Conservation (phyloP, 2,329 filamentous ascomycete species). For the Ophiostoma himal-ulmi region DNA sequence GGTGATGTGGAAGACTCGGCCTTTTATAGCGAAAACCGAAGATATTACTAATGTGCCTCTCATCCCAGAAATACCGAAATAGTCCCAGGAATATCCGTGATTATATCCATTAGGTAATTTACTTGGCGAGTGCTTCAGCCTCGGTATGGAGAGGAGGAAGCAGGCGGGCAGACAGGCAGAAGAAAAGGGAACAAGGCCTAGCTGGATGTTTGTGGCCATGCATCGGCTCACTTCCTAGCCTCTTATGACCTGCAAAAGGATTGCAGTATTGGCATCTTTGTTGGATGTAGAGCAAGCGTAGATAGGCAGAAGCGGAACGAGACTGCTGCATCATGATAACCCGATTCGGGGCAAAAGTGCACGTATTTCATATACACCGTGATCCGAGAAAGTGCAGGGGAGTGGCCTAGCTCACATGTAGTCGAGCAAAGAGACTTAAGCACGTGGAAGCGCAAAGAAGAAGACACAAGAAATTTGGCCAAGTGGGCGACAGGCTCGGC, state of each 20-base stretch:
- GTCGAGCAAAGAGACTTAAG: not conserved
- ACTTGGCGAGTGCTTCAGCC: not conserved
- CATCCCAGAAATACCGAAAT: not conserved
- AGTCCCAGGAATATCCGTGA: not conserved
- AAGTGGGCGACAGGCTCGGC: not conserved
- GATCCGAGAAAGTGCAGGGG: not conserved
- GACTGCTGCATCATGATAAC: not conserved
- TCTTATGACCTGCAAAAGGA: not conserved
- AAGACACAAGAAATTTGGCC: not conserved
- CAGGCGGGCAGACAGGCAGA: not conserved
- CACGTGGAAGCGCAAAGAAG: not conserved
- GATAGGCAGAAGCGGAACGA: not conserved
- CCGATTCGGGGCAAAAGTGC: not conserved
- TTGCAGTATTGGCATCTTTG: not conserved
- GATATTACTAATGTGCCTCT: not conserved
- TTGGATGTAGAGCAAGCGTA: not conserved
- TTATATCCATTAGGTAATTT: not conserved
- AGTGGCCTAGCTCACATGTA: not conserved
- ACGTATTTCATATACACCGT: not conserved
- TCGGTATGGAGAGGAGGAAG: not conserved
- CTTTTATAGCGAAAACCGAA: not conserved
- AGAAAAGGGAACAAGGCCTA: not conserved
- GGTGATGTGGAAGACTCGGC: not conserved
- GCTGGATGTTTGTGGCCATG: not conserved
- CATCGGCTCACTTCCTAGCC: not conserved